Conservation (phyloP, 768 basidiomycete genomes). For the Trametes meyenii region DNA sequence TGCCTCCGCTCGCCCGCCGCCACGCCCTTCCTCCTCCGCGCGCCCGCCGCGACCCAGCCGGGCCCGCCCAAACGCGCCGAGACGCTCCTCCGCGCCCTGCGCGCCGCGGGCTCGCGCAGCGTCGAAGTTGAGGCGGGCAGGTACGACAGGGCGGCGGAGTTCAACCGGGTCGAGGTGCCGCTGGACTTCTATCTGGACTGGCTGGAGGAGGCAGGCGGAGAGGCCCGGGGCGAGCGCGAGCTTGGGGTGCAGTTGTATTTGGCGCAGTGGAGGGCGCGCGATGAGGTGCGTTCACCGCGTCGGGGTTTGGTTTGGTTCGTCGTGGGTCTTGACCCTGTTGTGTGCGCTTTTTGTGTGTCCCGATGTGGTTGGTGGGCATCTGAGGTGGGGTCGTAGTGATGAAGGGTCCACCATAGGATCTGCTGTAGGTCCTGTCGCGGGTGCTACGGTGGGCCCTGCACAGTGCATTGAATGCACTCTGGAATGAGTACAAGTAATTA, state of each 20-base stretch:
- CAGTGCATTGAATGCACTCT: too few relatives aligned
- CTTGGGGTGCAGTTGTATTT: conserved; percentile 25
- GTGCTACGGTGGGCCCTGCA: too few relatives aligned
- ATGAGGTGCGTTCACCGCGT: conserved; percentile 28
- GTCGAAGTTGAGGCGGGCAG: conserved; percentile 31
- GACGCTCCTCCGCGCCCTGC: conserved; percentile 21
- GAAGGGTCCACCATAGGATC: too few relatives aligned
- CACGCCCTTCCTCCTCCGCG: conserved; percentile 8
- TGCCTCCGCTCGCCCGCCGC: conserved; percentile 1
- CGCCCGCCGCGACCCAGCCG: background rate
- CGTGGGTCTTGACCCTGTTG: background rate
- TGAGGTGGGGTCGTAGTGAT: too few relatives aligned
- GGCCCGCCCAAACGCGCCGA: background rate
- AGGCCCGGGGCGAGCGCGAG: background rate
- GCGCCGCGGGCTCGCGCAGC: conserved; percentile 12
- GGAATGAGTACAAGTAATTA: too few relatives aligned
- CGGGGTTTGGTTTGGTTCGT: background rate
- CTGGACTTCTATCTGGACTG: conserved; percentile 28
- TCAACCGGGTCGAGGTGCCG: conserved; percentile 19
- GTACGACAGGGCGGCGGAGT: conserved; percentile 18
- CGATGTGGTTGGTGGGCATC: too few relatives aligned
- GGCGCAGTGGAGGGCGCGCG: conserved; percentile 27
- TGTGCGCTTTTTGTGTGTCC: background rate
- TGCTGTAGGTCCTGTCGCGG: too few relatives aligned
- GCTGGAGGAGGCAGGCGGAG: conserved; percentile 7